Base-by-base conservation (phyloP, 192 early-diverging fungal genomes). In the Backusella westeae region DNA sequence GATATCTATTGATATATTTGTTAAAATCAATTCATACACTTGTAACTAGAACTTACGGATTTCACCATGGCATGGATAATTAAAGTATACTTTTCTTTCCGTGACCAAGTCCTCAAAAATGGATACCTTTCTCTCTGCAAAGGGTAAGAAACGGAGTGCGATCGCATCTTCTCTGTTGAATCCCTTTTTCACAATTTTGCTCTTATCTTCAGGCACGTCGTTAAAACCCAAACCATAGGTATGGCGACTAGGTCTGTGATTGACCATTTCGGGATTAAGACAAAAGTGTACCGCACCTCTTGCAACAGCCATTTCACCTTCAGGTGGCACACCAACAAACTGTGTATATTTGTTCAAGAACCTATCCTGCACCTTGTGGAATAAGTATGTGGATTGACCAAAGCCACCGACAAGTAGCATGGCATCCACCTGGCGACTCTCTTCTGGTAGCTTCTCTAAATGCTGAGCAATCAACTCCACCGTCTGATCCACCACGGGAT, bases 401-500 rank as follows among this genome's bases (percentile, higher is more conserved):
- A 85, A 85, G 36, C 86, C 86, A 66, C 86, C 86, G 46, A 87
- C 86, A 34, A 87, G 77, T 68, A 87, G 85, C 41, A 87, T 83
- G 10, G 86, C 83, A 21, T 77, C 38, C 46, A 87, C 39, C 70
- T 71, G 74, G 26, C 56, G 23, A 29, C 56, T 63, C 23, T 29
- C 56, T 73, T 86, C 65, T 75, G 70, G 15, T 29, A 78, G 39
- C 59, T 81, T 77, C n/a, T 74, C 69, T 66, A 87, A 75, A 74
- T 87, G 86, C n/a, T 75, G 38, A 49, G 80, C 53, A 69, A 87
- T 87, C 66, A 87, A 23, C 42, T 73, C 72, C 6, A 87, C 80
- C 34, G 81, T 34, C 44, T 83, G 71, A 74, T 2, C 38, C 67
- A 59, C 81, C 42, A 68, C 56, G 1, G 56, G 56, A 29, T 63